Evolutionary conservation across 2,329 filamentous ascomycete genomes (phyloP), one percentile per base, ranked within the genome.

Genomic region (Penicillium sp.): DNA sequence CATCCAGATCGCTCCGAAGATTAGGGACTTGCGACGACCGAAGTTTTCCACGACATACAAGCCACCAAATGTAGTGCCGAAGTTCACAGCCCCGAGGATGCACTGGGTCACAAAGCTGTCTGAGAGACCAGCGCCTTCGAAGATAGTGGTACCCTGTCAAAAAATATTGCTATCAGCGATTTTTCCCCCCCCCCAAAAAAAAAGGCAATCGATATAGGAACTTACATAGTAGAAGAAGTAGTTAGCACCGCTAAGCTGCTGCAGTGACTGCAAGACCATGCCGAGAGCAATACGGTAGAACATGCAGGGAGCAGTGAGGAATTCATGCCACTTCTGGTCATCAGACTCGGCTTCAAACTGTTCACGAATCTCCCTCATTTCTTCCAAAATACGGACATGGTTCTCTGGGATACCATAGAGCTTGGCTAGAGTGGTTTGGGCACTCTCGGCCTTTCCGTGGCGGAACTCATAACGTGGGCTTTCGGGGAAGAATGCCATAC

Each of bases 21-120:
- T 83, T 9, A 92, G 78, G 4, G 86, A 87, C 76, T 83, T 83
- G 61, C 89, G 85, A 29, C 89, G 85, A 35, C 88, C 88, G 59
- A 82, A 87, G 65, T 82, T 83, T 70, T 90, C 86, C 0, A 90
- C 86, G 15, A 90, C 81, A 67, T 85, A 90, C 6, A 91, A 78
- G 44, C 87, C 87, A 51, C 81, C 82, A 57, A 90, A 85, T 3
- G 87, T 89, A 64, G 81, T 83, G 53, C 76, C 80, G 17, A 90
- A 86, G 69, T 91, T 91, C 68, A 91, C 85, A 25, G 84, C 84
- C 31, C 79, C 79, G 7, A 88, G 79, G 53, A 89, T 89, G 64
- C 88, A 81, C 67, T 88, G 85, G 0, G 83, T 86, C 57, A 83
- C 75, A 64, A 86, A 87, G 13, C 83, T 83, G 70, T 90, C 85